Evolutionary conservation across 345 rosid species (phyloP), one percentile per base, ranked within the genome.

Genomic region (Eucalyptus pauciflora): DNA sequence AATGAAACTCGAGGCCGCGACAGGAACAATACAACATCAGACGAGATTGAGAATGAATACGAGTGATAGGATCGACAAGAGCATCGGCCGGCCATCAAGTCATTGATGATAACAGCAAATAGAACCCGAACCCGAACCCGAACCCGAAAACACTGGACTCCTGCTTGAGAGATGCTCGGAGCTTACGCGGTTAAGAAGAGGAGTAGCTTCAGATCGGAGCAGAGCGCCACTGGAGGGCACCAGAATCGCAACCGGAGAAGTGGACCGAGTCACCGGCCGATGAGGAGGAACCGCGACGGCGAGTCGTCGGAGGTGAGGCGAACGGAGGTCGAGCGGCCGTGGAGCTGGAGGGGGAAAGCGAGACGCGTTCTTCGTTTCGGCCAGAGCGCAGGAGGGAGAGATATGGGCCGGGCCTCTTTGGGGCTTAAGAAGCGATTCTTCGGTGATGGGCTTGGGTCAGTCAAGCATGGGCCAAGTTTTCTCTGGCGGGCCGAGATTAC

Each of bases 101-200:
- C 69, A 13, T 8, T 6, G 69, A 62, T 62, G 15, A 62, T 62
- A 62, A 3, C 31, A 62, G 15, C 33, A 27, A 29, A 27, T 62
- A 33, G 69, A 60, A 15, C 52, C 52, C 52, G 60, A 20, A 13
- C 31, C 67, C 7, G 67, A 62, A 7, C 52, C 52, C 52, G 60
- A 20, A 13, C 31, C 67, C 7, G 67, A 62, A 7, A 62, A 62
- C 33, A 62, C 17, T 27, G 17, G 71, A 13, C 71, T 62, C 33
- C 71, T 29, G 0, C 71, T 62, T 31, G 33, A 52, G 33, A 62
- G 33, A 29, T 62, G 31, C 71, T 62, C 71, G 33, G 71, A 62
- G 37, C n/a, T 60, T 60, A 60, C n/a, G 56, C 0, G 56, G 56
- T 52, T 18, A 18, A 18, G 4, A 1, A 60, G 31, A 29, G 71